Evolutionary conservation across 495 filamentous ascomycete genomes (phyloP), one percentile per base, ranked within the genome.

Genomic region (Aspergillus hancockii): DNA sequence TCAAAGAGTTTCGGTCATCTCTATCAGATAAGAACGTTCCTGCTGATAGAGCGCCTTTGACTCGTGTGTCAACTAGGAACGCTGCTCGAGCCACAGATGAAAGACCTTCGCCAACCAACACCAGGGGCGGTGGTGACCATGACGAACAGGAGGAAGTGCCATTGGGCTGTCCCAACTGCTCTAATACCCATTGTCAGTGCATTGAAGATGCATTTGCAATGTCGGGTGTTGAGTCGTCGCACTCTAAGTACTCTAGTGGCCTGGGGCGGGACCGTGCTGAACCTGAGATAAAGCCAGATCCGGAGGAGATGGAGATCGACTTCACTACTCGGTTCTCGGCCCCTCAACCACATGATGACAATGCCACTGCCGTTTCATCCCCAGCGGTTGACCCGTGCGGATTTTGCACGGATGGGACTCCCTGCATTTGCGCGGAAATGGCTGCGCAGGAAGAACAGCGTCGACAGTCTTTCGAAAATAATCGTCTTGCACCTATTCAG

Each of bases 391-490:
- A 94, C 51, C 82, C 86, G 10, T 96, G 91, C 65, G 91, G 91
- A n/a, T 95, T 95, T 76, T 96, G 91, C 70, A 81, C 86, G 63
- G 89, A 93, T 53, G 90, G 90, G 16, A 91, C 87, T 0, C 88
- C 90, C 63, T 96, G 91, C 67, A 84, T 93, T 56, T 96, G 91
- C 69, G 90, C 88, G 28, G 90, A 93, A 55, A 81, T 90, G 67
- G 82, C 84, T 9, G 78, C 80, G 4, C 75, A 79, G 61, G 75
- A 72, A 53, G 70, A 77, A 55, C 65, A 77, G 52, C 72, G 70
- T 16, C 65, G 63, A 41, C 65, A 63, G 38, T 66, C 67, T 9
- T 74, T 74, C 57, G 76, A 77, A 55, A 71, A 72, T 57, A 79
- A 76, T 60, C 78, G 76, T 9, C 75, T 81, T 9, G 80, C 79